Conservation (phyloP, 768 basidiomycete genomes). For the Terana coerulea region DNA sequence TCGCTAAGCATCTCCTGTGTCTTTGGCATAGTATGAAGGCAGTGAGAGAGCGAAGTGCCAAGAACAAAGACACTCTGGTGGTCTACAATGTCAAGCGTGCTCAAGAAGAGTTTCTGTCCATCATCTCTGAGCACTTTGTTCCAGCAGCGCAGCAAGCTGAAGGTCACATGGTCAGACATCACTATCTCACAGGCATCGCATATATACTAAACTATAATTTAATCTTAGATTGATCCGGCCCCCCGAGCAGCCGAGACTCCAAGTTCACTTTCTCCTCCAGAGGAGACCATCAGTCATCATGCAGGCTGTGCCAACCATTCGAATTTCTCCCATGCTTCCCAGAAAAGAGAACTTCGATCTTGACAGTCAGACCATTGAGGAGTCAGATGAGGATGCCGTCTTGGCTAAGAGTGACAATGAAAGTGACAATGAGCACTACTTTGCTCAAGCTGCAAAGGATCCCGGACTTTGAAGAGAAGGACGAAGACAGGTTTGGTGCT, state of each 20-base stretch:
- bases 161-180: background rate
- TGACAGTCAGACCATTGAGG: background rate
- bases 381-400: background rate
- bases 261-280: background rate
- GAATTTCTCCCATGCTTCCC: background rate
- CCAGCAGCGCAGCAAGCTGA: background rate
- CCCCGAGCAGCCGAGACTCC: background rate
- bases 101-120: background rate
- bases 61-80: constrained; percentile 22
- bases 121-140: background rate
- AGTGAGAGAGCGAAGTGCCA: constrained; percentile 27
- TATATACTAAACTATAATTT: too few relatives aligned
- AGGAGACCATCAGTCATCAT: constrained; percentile 10
- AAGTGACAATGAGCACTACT: too few relatives aligned
- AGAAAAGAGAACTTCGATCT: background rate
- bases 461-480: too few relatives aligned
- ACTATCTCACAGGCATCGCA: background rate
- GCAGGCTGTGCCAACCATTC: constrained; percentile 5
- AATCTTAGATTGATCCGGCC: constrained; percentile 8
- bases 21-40: constrained; percentile 34
- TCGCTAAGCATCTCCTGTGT: constrained; percentile 36
- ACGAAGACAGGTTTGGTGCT: too few relatives aligned
- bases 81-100: constrained; percentile 28
- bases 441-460: too few relatives aligned
- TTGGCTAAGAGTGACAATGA: too few relatives aligned